Conservation (phyloP, 345 rosid species). For the Aquilaria malaccensis region DNA sequence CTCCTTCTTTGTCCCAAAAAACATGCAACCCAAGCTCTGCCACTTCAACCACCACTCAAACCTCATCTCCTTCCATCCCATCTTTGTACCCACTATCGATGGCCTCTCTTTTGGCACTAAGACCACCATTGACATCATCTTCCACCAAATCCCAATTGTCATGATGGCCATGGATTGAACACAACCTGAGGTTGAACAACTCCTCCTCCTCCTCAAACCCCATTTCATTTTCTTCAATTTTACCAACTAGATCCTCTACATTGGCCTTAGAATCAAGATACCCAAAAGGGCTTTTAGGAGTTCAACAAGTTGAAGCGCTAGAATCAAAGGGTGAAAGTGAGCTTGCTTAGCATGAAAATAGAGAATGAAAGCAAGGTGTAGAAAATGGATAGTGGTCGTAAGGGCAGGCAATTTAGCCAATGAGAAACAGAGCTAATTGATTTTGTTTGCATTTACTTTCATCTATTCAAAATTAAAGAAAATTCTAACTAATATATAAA, state of each 20-base stretch:
- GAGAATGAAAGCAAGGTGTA: too few species aligned
- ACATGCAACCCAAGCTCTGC: constrained; percentile 2
- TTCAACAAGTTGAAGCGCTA: too few species aligned
- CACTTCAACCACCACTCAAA: constrained; percentile 14
- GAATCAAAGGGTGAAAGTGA: too few species aligned
- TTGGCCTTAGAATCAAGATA: constrained; percentile 13
- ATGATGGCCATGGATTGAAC: constrained; percentile 10
- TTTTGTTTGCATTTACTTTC: too few species aligned
- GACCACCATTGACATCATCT: constrained; percentile 4
- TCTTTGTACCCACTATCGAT: constrained; percentile 15
- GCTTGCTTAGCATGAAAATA: too few species aligned
- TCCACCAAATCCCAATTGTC: neutral
- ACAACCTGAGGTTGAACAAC: neutral
- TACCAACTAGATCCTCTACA: constrained; percentile 29
- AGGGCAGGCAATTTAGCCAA: too few species aligned
- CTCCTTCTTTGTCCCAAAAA: constrained; percentile 22
- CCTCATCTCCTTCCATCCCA: constrained; percentile 11
- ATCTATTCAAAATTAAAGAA: too few species aligned
- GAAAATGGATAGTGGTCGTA: too few species aligned
- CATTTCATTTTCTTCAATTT: constrained; percentile 29
- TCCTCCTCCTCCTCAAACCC: constrained; percentile 18
- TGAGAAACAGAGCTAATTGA: too few species aligned
- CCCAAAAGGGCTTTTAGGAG: too few species aligned
- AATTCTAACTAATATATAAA: too few species aligned
- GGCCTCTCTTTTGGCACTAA: constrained; percentile 31